A percentile compares a stretch with the other conserved stretches of the same genome.
Conservation (phyloP, 1,139 yeast species). For the Pichiaceae sp. region DNA sequence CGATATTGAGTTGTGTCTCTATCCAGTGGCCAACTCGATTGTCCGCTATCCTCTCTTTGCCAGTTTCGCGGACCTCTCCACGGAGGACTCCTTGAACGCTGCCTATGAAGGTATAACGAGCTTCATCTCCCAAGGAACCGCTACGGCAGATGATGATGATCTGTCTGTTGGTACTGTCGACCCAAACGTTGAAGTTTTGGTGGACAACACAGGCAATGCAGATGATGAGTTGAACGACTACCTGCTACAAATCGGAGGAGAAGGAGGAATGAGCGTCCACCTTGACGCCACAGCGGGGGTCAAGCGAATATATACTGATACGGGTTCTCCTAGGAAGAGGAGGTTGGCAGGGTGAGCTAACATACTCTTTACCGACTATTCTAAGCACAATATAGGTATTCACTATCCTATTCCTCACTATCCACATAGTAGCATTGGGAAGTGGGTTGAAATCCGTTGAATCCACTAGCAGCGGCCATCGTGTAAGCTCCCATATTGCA, state of each 20-base stretch:
- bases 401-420: conserved; percentile 6
- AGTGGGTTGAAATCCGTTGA: conserved; percentile 65
- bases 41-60: conserved; percentile 2
- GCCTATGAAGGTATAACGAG: conserved; percentile 5
- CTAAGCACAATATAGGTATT: no score
- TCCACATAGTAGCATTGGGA: conserved; percentile 19
- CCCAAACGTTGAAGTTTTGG: conserved; percentile 1
- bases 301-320: not conserved
- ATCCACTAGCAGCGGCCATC: conserved; percentile 77
- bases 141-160: conserved; percentile 4
- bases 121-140: conserved; percentile 1
- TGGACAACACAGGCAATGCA: conserved; percentile 12
- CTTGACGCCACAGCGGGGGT: conserved; percentile 8
- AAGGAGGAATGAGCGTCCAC: conserved; percentile 12
- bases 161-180: not conserved
- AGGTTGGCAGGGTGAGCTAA: not conserved
- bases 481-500: conserved; percentile 90
- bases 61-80: not conserved
- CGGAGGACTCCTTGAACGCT: conserved; percentile 1
- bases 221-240: conserved; percentile 13
- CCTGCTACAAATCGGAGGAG: conserved; percentile 1
- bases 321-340: not conserved
- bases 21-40: not conserved
- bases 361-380: no score
- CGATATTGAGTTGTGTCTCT: not conserved